These are phyloP conservation scores for Nitzschia sp. DNA, from an alignment of 108 stramenopile genomes.

Conservation along the genomic window DNA sequence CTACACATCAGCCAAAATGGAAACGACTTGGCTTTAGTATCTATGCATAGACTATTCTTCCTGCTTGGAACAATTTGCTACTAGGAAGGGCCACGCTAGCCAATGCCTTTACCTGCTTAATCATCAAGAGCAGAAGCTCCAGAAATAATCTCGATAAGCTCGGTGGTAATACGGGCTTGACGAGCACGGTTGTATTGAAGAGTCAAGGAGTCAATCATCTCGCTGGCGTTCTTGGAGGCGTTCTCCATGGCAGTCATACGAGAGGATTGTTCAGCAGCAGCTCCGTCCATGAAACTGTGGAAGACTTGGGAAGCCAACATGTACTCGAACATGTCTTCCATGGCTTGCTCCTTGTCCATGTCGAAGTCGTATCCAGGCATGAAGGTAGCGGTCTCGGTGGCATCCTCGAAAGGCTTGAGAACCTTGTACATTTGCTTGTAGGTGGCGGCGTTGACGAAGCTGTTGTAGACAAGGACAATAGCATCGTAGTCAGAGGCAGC, in stretches of 20 bases:
- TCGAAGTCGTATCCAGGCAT: constrained; percentile 95
- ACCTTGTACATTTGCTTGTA: constrained; percentile 89
- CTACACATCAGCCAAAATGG: too few species aligned
- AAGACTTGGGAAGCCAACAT: constrained; percentile 90
- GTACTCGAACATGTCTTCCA: constrained; percentile 94
- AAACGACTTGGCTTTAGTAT: too few species aligned
- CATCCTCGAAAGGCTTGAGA: constrained; percentile 65
- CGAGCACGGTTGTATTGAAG: constrained; percentile 99
- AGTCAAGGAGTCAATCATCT: constrained; percentile 97
- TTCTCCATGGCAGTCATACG: constrained; percentile 99
- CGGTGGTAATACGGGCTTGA: constrained; percentile 99
- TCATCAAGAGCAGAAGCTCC: constrained; percentile 98
- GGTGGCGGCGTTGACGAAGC: constrained; percentile 76
- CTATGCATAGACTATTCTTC: too few species aligned
- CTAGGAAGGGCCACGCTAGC: too few species aligned
- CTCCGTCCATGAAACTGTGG: constrained; percentile 95
- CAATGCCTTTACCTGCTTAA: constrained; percentile 29
- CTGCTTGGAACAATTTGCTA: too few species aligned
- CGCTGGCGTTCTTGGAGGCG: constrained; percentile 98
- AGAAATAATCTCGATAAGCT: constrained; percentile 99
- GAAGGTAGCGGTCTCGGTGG: constrained; percentile 59
- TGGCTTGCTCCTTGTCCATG: constrained; percentile 91
- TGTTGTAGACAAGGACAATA: constrained; percentile 81
- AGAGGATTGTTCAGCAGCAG: constrained; percentile 96
- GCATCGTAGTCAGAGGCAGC: constrained; percentile 79